Conservation (phyloP, 2,329 filamentous ascomycete genomes). For the Elsinoe australis region DNA sequence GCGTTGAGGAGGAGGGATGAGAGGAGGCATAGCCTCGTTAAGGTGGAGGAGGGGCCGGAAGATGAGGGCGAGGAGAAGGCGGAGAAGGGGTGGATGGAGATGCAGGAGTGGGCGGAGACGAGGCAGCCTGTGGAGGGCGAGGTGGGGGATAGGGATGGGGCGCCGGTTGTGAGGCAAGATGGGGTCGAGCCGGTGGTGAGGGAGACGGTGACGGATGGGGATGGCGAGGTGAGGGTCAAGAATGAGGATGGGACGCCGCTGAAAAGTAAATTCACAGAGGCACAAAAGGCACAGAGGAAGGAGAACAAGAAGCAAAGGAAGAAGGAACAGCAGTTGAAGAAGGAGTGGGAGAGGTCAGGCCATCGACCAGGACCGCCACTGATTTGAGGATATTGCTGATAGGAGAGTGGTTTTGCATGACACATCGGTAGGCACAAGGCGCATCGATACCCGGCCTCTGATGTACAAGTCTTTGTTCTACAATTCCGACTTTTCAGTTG, state of each 20-base stretch:
- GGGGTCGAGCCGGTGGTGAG: constrained; percentile 25
- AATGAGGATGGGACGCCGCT: constrained; percentile 16
- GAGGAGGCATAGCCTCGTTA: constrained; percentile 18
- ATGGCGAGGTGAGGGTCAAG: constrained; percentile 21
- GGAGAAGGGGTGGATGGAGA: constrained; percentile 35
- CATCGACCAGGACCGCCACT: no score
- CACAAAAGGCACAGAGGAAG: constrained; percentile 27
- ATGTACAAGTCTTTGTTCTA: constrained; percentile 35
- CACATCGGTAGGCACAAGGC: no score
- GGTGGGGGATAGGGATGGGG: constrained; percentile 31
- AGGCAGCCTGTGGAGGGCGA: constrained; percentile 38
- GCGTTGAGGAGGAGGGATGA: constrained; percentile 10
- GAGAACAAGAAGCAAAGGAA: constrained; percentile 49
- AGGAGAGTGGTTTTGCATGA: no score
- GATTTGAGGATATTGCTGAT: no score
- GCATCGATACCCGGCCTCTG: constrained; percentile 15
- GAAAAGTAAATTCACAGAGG: constrained; percentile 18
- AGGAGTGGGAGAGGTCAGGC: constrained; percentile 3
- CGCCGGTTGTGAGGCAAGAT: constrained; percentile 28
- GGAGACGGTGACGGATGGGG: constrained; percentile 11
- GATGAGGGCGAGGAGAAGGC: constrained; percentile 17
- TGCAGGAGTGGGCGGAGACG: constrained; percentile 36
- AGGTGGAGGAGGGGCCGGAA: constrained; percentile 23
- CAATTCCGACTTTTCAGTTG: constrained; percentile 65
- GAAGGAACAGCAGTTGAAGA: constrained; percentile 36